Percentiles rank a stretch among this genome's conserved stretches.
phyloP scores from a whole-genome alignment of 257 asterid genomes.

The Coffea eugenioides region DNA sequence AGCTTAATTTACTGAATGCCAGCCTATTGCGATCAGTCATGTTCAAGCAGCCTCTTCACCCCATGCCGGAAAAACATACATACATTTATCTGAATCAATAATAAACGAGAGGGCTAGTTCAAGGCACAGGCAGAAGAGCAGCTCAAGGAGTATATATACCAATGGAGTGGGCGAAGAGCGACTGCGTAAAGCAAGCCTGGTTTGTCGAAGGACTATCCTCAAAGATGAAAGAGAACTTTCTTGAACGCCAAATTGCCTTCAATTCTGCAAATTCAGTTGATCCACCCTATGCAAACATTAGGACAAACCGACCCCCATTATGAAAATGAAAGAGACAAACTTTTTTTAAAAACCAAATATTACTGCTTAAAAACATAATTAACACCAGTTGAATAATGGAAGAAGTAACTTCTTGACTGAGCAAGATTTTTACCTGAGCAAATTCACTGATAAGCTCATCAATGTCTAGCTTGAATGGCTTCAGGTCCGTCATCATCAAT shows the following conservation, averaged over 20 bases:
- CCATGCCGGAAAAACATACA: too few species aligned
- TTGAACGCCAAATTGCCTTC: slow-evolving; percentile 74
- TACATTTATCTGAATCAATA: too few species aligned
- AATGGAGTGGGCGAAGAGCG: slow-evolving; percentile 66
- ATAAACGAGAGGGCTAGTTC: too few species aligned
- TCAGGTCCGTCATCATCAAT: slow-evolving; percentile 52
- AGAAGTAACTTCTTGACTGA: not conserved
- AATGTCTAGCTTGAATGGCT: slow-evolving; percentile 74
- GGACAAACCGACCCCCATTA: not conserved
- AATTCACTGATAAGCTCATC: slow-evolving; percentile 77
- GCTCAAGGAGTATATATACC: slow-evolving; percentile 31
- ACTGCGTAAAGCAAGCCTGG: slow-evolving; percentile 85
- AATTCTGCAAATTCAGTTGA: slow-evolving; percentile 61
- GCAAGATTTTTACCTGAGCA: slow-evolving; percentile 36
- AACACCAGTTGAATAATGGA: not conserved
- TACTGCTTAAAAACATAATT: too few species aligned
- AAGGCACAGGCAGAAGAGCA: not conserved
- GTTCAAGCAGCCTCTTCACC: too few species aligned
- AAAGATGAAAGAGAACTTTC: slow-evolving; percentile 69
- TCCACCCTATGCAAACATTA: slow-evolving; percentile 36
- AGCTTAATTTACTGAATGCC: too few species aligned
- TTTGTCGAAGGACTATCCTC: slow-evolving; percentile 81
- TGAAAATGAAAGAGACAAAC: not conserved
- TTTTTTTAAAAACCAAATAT: too few species aligned
- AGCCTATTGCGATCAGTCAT: too few species aligned